Evolutionary conservation across 2,329 filamentous ascomycete genomes (phyloP).

Genomic region (Purpureocillium takamizusanense): DNA sequence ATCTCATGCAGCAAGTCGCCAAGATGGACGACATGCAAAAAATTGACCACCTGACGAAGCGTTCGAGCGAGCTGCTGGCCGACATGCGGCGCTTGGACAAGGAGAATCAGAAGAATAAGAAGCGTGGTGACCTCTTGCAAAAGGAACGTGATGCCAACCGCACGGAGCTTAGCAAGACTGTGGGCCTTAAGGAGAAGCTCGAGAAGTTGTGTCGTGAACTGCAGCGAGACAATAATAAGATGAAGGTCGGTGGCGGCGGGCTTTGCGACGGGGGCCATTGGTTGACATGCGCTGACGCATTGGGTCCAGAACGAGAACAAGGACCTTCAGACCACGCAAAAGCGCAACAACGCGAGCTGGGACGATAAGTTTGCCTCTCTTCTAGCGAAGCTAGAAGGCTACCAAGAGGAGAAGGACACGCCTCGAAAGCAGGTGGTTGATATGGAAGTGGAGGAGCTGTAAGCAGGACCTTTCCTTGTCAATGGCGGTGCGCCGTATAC

Average conservation of each 20-base stretch:
- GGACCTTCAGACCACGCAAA: slow-evolving; percentile 77
- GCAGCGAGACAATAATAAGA: slow-evolving; percentile 94
- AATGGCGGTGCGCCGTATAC: too few species aligned
- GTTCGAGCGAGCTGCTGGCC: slow-evolving; percentile 81
- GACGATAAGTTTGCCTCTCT: slow-evolving; percentile 78
- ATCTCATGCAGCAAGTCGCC: slow-evolving; percentile 77
- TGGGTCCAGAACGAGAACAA: slow-evolving; percentile 74
- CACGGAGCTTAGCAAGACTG: slow-evolving; percentile 82
- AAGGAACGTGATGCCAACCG: slow-evolving; percentile 92
- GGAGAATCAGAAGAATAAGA: slow-evolving; percentile 92
- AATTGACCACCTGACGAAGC: slow-evolving; percentile 82
- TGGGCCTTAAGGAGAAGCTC: slow-evolving; percentile 87
- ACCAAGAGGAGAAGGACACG: slow-evolving; percentile 78
- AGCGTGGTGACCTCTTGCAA: slow-evolving; percentile 84
- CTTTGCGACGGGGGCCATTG: not conserved
- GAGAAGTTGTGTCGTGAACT: slow-evolving; percentile 93
- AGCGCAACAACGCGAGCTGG: slow-evolving; percentile 70
- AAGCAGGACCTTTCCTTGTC: slow-evolving; percentile 24
- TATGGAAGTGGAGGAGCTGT: slow-evolving; percentile 85
- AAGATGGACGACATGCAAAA: slow-evolving; percentile 90
- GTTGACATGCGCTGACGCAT: slow-evolving; percentile 13
- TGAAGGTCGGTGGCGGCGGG: slow-evolving; percentile 57
- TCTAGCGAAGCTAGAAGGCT: slow-evolving; percentile 76
- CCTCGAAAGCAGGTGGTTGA: slow-evolving; percentile 74
- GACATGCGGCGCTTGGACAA: slow-evolving; percentile 95